Evolutionary conservation across 1,284 basidiomycete genomes (phyloP), one percentile per base, ranked within the genome.

Genomic region (Abortiporus biennis): DNA sequence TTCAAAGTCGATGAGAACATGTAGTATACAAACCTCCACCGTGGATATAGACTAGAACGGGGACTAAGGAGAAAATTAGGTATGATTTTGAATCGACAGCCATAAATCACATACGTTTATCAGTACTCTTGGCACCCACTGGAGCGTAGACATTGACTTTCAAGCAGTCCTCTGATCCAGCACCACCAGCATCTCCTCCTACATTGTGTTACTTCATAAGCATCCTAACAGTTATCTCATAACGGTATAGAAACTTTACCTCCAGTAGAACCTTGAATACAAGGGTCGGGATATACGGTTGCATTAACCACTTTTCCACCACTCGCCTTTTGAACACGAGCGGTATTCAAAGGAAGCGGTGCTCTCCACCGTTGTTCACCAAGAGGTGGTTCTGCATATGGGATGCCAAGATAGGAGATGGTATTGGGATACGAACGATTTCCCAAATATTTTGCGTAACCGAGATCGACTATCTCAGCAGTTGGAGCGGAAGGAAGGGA

Each of bases 1-100:
- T 12, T n/a, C 9, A 11, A 24, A 31, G n/a, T 12, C 15, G n/a
- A n/a, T n/a, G n/a, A n/a, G n/a, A n/a, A n/a, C n/a, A n/a, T n/a
- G n/a, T n/a, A n/a, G n/a, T n/a, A 21, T 3, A 44, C 52, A 39
- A 37, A 72, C 74, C 74, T 55, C 82, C 80, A 12, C 80, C 81
- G 48, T 85, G 80, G 25, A 81, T 77, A 53, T 80, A 84, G 3
- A 78, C 71, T 21, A 85, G 58, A 2, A 83, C 80, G 1, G 80
- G 80, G 13, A 78, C 73, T 75, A 20, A 20, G 24, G 27, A 29
- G 8, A 24, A 38, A 20, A 42, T 23, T 6, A 12, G 31, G 16
- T 20, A 12, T 6, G 32, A 37, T 37, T 12, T 17, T 35, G 9
- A 9, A 11, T 19, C 9, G 11, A 35, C 33, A 35, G 17, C 8